These are phyloP conservation scores for Chalaropsis thielavioides DNA, from an alignment of 2,329 filamentous ascomycete genomes.

Conservation along the genomic window DNA sequence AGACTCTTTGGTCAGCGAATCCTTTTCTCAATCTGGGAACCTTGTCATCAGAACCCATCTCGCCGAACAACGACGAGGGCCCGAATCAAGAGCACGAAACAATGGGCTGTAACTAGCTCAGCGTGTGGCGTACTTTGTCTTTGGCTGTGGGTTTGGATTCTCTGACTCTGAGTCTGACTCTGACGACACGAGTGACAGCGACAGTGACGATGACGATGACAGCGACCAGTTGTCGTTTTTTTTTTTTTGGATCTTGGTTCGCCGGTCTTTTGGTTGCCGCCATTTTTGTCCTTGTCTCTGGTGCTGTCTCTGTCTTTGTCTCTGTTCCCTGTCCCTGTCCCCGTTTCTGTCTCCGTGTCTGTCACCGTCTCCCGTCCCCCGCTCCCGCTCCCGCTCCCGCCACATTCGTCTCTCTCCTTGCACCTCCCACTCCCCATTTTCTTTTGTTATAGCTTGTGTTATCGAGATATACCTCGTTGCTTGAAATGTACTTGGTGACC, in stretches of 20 bases:
- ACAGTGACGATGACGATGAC: too few relatives aligned
- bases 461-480: background rate
- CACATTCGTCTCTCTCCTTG: too few relatives aligned
- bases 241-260: background rate
- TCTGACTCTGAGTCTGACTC: too few relatives aligned
- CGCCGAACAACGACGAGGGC: background rate
- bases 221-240: background rate
- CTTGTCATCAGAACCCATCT: background rate
- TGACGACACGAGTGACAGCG: too few relatives aligned
- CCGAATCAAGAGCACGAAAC: background rate
- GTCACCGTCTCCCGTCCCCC: background rate
- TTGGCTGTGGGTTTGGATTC: background rate
- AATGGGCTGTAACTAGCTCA: background rate
- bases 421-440: background rate
- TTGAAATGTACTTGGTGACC: too few relatives aligned
- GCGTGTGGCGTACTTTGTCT: background rate
- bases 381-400: too few relatives aligned
- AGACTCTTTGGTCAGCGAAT: too few relatives aligned
- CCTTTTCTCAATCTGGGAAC: too few relatives aligned
- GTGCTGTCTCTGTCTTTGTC: background rate
- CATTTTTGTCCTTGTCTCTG: background rate
- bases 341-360: background rate
- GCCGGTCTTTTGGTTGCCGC: too few relatives aligned
- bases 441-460: background rate
- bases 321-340: background rate